Evolutionary conservation across 164 flowering plant genomes (phyloP).

Genomic region (Euptelea pleiosperma): DNA sequence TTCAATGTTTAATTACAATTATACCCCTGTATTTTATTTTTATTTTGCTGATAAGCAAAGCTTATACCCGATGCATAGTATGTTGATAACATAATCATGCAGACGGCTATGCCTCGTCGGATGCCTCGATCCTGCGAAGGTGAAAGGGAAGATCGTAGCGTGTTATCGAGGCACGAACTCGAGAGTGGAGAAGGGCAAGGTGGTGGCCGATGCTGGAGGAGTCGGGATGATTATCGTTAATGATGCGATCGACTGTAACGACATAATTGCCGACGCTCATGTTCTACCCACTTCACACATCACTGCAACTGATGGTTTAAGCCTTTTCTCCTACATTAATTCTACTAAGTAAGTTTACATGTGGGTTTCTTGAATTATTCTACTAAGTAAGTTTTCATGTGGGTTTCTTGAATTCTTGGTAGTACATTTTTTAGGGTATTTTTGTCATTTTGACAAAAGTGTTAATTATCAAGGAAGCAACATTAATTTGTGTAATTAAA

Average conservation of each 20-base stretch:
- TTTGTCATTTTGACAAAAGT: neutral
- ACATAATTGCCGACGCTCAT: conserved; percentile 31
- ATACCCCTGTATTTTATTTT: too few species aligned
- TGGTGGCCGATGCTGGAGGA: conserved; percentile 34
- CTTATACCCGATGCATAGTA: too few species aligned
- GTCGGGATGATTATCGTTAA: conserved; percentile 41
- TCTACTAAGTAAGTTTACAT: conserved; percentile 27
- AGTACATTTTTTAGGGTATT: neutral
- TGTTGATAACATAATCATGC: too few species aligned
- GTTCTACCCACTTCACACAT: conserved; percentile 41
- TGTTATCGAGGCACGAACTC: conserved; percentile 27
- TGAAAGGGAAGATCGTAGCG: conserved; percentile 37
- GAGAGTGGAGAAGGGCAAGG: conserved; percentile 24
- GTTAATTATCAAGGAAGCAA: neutral
- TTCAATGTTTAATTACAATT: too few species aligned
- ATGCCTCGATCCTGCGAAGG: conserved; percentile 31
- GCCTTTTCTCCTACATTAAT: conserved; percentile 29
- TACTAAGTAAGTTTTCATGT: neutral
- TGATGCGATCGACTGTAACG: conserved; percentile 20
- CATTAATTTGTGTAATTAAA: too few species aligned
- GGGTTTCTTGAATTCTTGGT: neutral
- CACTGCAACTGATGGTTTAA: conserved; percentile 27
- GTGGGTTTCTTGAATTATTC: neutral
- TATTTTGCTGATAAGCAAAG: too few species aligned
- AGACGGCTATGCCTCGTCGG: conserved; percentile 15